A percentile compares a stretch with the other conserved stretches of the same genome.
Evolutionary conservation across 2,329 filamentous ascomycete species (phyloP).

Genomic region (Proliferodiscus dingleyae): DNA sequence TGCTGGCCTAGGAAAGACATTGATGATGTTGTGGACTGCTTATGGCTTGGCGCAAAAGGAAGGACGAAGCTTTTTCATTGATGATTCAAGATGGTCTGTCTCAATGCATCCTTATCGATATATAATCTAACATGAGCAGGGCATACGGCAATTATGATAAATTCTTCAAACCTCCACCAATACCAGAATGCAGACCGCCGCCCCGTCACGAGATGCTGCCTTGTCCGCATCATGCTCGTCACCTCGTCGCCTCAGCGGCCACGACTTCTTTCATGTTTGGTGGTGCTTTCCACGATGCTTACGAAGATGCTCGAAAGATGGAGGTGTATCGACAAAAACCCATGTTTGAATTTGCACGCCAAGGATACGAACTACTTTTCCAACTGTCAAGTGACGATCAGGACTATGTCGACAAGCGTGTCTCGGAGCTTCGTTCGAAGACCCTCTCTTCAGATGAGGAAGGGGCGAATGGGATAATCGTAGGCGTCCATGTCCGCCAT

Average conservation of each 20-base stretch:
- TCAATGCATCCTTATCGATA: not conserved
- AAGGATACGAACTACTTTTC: conserved; percentile 71
- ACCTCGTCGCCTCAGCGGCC: conserved; percentile 68
- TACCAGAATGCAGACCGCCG: conserved; percentile 63
- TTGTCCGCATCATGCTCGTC: conserved; percentile 70
- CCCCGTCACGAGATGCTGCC: conserved; percentile 72
- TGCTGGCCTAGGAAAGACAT: conserved; percentile 69
- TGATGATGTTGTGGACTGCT: conserved; percentile 79
- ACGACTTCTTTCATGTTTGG: conserved; percentile 64
- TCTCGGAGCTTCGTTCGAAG: conserved; percentile 49
- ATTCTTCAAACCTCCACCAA: conserved; percentile 65
- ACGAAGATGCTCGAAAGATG: conserved; percentile 44
- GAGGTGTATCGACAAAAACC: conserved; percentile 49
- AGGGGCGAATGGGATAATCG: conserved; percentile 44
- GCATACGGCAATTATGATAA: conserved; percentile 70
- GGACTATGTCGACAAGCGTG: conserved; percentile 57
- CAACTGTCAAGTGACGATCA: conserved; percentile 61
- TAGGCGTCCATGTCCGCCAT: conserved; percentile 75
- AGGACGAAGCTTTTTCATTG: conserved; percentile 73
- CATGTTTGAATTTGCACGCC: conserved; percentile 63
- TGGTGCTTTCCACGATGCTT: conserved; percentile 48
- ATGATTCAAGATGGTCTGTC: conserved; percentile 68
- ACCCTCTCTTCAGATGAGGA: conserved; percentile 38
- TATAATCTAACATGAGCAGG: conserved; percentile 34
- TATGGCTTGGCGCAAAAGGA: conserved; percentile 75